phyloP scores from a whole-genome alignment of 1,139 yeast genomes.

The Lodderomyces elongisporus region DNA sequence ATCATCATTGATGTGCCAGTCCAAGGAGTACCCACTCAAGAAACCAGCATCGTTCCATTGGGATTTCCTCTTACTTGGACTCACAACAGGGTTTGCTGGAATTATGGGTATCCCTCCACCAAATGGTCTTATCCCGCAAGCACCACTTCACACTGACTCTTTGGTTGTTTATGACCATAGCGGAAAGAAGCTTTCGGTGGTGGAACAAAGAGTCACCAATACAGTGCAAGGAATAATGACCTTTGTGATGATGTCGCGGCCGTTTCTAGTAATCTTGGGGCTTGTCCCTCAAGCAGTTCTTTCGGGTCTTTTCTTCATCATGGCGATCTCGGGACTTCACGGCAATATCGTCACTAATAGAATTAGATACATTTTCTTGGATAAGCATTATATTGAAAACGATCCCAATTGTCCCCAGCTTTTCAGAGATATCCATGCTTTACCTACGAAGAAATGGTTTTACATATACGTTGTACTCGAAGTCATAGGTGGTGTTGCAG shows the following conservation, averaged over 20 bases:
- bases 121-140: constrained; percentile 94
- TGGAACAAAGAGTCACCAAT: constrained; percentile 85
- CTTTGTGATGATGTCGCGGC: constrained; percentile 85
- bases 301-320: constrained; percentile 86
- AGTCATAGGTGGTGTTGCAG: constrained; percentile 66
- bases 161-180: constrained; percentile 54
- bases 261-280: constrained; percentile 73
- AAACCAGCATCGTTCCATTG: constrained; percentile 92
- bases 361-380: constrained; percentile 62
- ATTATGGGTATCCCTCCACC: constrained; percentile 91
- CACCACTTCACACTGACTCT: constrained; percentile 85
- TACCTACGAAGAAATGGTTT: constrained; percentile 46
- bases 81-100: constrained; percentile 84
- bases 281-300: constrained; percentile 91
- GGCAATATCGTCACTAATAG: constrained; percentile 61
- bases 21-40: constrained; percentile 68
- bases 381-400: constrained; percentile 37
- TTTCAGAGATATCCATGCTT: constrained; percentile 28
- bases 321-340: constrained; percentile 81
- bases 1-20: constrained; percentile 87
- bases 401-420: constrained; percentile 34
- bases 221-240: constrained; percentile 79
- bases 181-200: constrained; percentile 53
- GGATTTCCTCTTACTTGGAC: constrained; percentile 80
- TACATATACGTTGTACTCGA: constrained; percentile 54